These are phyloP conservation scores for Garcia nutans DNA, from an alignment of 345 rosid genomes.

Conservation along the genomic window DNA sequence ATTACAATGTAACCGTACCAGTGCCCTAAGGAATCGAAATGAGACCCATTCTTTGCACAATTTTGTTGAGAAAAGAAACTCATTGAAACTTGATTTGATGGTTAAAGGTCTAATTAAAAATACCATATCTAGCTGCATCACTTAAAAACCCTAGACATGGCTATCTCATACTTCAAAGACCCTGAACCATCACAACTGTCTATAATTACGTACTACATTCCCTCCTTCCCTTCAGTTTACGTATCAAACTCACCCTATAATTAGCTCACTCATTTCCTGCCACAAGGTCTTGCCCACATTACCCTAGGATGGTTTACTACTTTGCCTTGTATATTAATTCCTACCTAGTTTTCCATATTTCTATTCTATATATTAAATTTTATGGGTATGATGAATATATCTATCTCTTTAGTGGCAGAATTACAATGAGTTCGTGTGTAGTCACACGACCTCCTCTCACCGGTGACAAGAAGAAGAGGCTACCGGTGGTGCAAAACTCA, in stretches of 20 bases:
- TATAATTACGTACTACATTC: neutral
- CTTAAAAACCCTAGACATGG: constrained; percentile 16
- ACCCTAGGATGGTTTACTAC: too few species aligned
- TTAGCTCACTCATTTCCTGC: neutral
- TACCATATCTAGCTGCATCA: neutral
- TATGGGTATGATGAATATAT: too few species aligned
- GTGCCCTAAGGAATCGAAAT: too few species aligned
- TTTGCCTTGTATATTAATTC: too few species aligned
- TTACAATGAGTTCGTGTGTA: too few species aligned
- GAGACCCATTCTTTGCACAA: neutral
- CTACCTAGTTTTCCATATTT: too few species aligned
- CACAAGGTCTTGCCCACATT: constrained; percentile 1
- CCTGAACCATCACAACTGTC: neutral
- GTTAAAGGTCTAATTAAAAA: constrained; percentile 6
- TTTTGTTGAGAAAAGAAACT: neutral
- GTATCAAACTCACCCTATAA: neutral
- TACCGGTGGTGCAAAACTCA: too few species aligned
- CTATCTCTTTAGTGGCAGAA: too few species aligned
- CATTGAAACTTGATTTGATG: constrained; percentile 15
- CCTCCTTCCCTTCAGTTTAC: constrained; percentile 4
- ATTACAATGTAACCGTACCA: too few species aligned
- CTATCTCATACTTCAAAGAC: constrained; percentile 8
- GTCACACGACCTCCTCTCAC: too few species aligned
- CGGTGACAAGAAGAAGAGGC: too few species aligned
- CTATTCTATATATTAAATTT: too few species aligned